These are phyloP conservation scores for Thelonectria discophora DNA, from an alignment of 2,329 filamentous ascomycete species.

Conservation along the genomic window DNA sequence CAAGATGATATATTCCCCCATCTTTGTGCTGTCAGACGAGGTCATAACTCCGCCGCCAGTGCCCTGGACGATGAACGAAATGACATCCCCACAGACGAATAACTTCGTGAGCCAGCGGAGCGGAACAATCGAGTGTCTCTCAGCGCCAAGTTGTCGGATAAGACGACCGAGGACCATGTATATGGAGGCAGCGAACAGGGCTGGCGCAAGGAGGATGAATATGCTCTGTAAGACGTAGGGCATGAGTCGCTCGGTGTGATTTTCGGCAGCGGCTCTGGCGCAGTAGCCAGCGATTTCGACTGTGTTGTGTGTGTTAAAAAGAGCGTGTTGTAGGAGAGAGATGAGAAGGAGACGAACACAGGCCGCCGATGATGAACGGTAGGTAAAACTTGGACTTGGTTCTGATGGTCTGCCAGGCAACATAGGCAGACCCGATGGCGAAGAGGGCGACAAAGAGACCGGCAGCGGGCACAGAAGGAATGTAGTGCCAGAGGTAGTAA, in stretches of 20 bases:
- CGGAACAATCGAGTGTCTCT: slow-evolving; percentile 46
- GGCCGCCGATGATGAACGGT: neutral
- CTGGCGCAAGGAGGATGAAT: slow-evolving; percentile 56
- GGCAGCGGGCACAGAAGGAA: neutral
- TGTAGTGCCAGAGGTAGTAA: slow-evolving; percentile 10
- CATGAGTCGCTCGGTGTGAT: neutral
- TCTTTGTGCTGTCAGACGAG: slow-evolving; percentile 39
- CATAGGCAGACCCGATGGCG: neutral
- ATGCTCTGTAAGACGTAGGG: slow-evolving; percentile 48
- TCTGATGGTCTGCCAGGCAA: slow-evolving; percentile 2
- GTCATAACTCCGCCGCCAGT: slow-evolving; percentile 39
- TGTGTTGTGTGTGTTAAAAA: neutral
- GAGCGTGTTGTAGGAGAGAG: neutral
- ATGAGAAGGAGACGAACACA: neutral
- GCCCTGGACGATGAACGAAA: slow-evolving; percentile 61
- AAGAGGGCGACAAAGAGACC: slow-evolving; percentile 1
- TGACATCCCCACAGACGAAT: slow-evolving; percentile 64
- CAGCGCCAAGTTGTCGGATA: slow-evolving; percentile 49
- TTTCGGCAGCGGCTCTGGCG: neutral
- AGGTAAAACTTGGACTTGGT: neutral
- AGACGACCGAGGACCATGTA: slow-evolving; percentile 61
- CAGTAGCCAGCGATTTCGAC: neutral
- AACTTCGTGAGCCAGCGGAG: slow-evolving; percentile 59
- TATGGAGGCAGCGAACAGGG: slow-evolving; percentile 58
- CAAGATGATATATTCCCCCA: neutral